Base-by-base conservation (phyloP, 2,329 filamentous ascomycete species). In the Paracorniculantispora psalliotae region DNA sequence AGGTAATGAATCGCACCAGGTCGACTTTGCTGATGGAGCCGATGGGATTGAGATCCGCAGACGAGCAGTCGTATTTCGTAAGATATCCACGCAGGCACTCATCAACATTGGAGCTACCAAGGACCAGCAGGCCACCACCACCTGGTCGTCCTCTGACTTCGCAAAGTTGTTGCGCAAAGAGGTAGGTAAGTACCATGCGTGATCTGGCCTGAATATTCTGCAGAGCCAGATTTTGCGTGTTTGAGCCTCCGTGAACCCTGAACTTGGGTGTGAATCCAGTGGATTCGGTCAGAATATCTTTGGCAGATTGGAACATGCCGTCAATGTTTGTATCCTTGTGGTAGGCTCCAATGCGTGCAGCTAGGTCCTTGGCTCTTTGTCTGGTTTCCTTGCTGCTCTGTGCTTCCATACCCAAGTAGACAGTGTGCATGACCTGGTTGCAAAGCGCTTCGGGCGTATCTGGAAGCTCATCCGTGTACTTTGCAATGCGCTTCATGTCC, bases 251-350 rank as follows among this genome's bases (percentile, higher is more conserved):
- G 57, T 88, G 77, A 13, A 84, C 62, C 62, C 79, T 81, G 79
- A 72, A 75, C 46, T 65, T 67, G 2, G 72, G 70, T 17, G 67
- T 66, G 64, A 89, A 90, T 43, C 76, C 76, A 1, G 85, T 83
- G 0, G 83, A 79, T 2, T 77, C 70, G 0, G 79, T 77, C 57
- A 91, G 77, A 1, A 91, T 72, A 46, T 78, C 79, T 64, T 81
- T 84, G 54, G 86, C 75, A 0, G 87, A 81, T 21, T 81, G 75
- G 61, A 86, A 84, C 9, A 87, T 79, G 1, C 79, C 78, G 67
- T 93, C 90, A 59, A 93, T 91, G 66, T 91, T 84, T 47, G 91
- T 76, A 67, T 92, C 82, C 4, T 83, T 78, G 68, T 94, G 91
- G 66, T 91, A 86, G 17, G 82, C 78, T 3, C 89, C 90, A 55